These are phyloP conservation scores for Ophiostoma sp. DNA, from an alignment of 2,329 filamentous ascomycete genomes.

Conservation along the genomic window DNA sequence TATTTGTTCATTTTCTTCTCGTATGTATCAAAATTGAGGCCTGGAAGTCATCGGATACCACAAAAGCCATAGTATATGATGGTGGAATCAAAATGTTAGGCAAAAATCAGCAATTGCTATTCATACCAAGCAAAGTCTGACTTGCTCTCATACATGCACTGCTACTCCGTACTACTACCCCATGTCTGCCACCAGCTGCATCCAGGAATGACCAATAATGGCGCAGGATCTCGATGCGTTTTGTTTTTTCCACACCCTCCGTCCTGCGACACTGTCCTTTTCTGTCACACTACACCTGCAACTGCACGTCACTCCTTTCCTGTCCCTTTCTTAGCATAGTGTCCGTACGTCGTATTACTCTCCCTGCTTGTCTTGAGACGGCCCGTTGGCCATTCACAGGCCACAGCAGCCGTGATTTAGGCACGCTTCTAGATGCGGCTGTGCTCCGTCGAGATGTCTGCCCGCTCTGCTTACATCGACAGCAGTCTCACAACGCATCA, in stretches of 20 bases:
- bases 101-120: too few relatives aligned
- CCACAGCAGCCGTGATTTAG: not conserved
- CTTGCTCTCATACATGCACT: too few relatives aligned
- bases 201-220: conserved; percentile 15
- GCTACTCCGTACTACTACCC: too few relatives aligned
- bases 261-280: not conserved
- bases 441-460: not conserved
- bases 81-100: too few relatives aligned
- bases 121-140: too few relatives aligned
- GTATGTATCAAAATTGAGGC: too few relatives aligned
- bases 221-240: conserved; percentile 18
- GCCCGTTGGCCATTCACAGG: conserved; percentile 4
- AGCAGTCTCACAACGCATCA: too few relatives aligned
- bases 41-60: too few relatives aligned
- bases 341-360: not conserved
- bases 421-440: not conserved
- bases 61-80: too few relatives aligned
- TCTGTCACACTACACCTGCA: conserved; percentile 17
- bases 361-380: not conserved
- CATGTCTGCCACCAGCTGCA: too few relatives aligned
- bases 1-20: too few relatives aligned
- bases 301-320: conserved; percentile 19
- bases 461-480: too few relatives aligned
- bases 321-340: not conserved
- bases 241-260: not conserved